These are phyloP conservation scores for Casuarina glauca DNA, from an alignment of 306 rosid genomes.

Conservation along the genomic window DNA sequence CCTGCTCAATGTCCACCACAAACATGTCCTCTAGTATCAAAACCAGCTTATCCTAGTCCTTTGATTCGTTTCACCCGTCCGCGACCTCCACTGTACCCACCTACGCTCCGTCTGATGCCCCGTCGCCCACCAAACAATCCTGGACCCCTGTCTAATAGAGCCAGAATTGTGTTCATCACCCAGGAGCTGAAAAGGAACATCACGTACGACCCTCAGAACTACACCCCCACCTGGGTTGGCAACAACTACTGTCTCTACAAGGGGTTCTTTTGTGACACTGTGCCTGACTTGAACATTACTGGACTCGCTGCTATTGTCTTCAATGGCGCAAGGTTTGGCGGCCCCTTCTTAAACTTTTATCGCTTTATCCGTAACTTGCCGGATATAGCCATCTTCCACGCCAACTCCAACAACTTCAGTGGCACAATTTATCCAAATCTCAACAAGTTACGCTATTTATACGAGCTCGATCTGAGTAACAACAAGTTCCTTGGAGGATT, in stretches of 20 bases:
- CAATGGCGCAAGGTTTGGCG: slow-evolving; percentile 43
- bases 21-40: slow-evolving; percentile 9
- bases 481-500: slow-evolving; percentile 40
- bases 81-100: slow-evolving; percentile 36
- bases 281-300: slow-evolving; percentile 45
- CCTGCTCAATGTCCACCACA: not conserved
- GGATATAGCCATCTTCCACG: slow-evolving; percentile 40
- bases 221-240: slow-evolving; percentile 43
- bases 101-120: slow-evolving; percentile 26
- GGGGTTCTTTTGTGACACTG: slow-evolving; percentile 42
- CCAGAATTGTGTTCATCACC: slow-evolving; percentile 39
- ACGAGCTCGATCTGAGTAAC: slow-evolving; percentile 45
- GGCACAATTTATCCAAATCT: slow-evolving; percentile 26
- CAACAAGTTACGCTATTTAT: slow-evolving; percentile 30
- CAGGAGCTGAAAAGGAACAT: slow-evolving; percentile 47
- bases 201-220: slow-evolving; percentile 39
- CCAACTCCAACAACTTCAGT: slow-evolving; percentile 41
- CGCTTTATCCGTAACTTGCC: slow-evolving; percentile 42
- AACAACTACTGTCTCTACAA: slow-evolving; percentile 43
- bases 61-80: slow-evolving; percentile 25
- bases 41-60: slow-evolving; percentile 27
- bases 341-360: slow-evolving; percentile 39
- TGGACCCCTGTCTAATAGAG: slow-evolving; percentile 40
- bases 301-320: slow-evolving; percentile 39
- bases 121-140: slow-evolving; percentile 36